Conservation (phyloP, 2,329 filamentous ascomycete genomes). For the Pseudocercospora vitis region DNA sequence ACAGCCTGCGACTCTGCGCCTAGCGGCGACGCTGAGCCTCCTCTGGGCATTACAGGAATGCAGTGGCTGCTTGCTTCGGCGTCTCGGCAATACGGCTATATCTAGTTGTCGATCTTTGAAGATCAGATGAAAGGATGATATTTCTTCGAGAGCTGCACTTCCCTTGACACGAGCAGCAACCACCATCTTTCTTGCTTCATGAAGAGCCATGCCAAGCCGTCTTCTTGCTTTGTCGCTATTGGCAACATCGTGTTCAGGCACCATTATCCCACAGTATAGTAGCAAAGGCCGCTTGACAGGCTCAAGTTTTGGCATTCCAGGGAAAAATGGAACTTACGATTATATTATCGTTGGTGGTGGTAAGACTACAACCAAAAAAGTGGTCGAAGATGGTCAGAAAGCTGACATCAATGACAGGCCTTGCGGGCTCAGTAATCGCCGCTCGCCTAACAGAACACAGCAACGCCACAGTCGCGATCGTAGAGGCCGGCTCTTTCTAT, state of each 20-base stretch:
- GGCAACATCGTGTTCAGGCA: background rate
- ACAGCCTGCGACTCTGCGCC: no score
- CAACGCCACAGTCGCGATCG: conserved; percentile 30
- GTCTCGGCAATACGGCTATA: background rate
- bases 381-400: no score
- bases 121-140: background rate
- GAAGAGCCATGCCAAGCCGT: background rate
- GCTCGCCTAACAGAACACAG: conserved; percentile 28
- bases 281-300: background rate
- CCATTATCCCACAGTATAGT: background rate
- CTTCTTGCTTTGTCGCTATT: background rate
- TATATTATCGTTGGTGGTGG: conserved; percentile 17
- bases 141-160: background rate
- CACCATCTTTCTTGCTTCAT: background rate
- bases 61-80: background rate
- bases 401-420: conserved; percentile 15
- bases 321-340: conserved; percentile 12
- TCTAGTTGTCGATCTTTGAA: background rate
- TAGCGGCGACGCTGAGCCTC: background rate
- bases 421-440: conserved; percentile 32
- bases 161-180: no score
- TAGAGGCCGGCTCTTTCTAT: conserved; percentile 38
- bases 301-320: conserved; percentile 8
- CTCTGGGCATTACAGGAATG: background rate
- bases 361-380: no score